Conservation (phyloP, 805 yeast genomes). For the Nakazawaea ambrosiae region DNA sequence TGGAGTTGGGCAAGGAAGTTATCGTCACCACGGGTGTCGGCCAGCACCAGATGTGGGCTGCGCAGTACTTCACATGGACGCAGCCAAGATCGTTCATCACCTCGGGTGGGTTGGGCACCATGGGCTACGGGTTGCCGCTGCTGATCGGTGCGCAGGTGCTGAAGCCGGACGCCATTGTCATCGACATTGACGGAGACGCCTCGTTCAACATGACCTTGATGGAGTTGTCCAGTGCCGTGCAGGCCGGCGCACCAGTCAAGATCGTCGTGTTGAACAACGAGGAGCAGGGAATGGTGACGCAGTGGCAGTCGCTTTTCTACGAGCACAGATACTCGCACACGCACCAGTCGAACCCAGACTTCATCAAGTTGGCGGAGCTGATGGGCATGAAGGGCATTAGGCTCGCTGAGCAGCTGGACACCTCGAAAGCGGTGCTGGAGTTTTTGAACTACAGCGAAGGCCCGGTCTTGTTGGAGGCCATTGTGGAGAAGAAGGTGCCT, state of each 20-base stretch:
- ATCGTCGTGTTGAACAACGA: constrained; percentile 87
- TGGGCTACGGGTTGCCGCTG: constrained; percentile 97
- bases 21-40: constrained; percentile 98
- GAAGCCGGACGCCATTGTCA: constrained; percentile 88
- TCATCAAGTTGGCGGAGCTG: constrained; percentile 86
- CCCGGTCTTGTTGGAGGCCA: constrained; percentile 86
- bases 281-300: constrained; percentile 99
- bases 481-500: constrained; percentile 89
- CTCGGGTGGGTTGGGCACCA: constrained; percentile 98
- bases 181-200: constrained; percentile 98
- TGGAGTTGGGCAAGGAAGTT: constrained; percentile 59
- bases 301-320: constrained; percentile 97
- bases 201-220: constrained; percentile 97
- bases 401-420: constrained; percentile 61
- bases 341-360: constrained; percentile 92
- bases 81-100: constrained; percentile 90
- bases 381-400: constrained; percentile 87
- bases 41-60: constrained; percentile 99
- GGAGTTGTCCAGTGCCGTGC: constrained; percentile 91
- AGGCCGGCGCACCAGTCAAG: constrained; percentile 87
- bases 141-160: constrained; percentile 99
- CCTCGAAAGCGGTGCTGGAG: constrained; percentile 50
- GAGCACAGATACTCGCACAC: constrained; percentile 98
- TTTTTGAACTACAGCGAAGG: constrained; percentile 68
- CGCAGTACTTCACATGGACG: constrained; percentile 94